Conservation (phyloP, 331 rosid species). For the Malus hybrid region DNA sequence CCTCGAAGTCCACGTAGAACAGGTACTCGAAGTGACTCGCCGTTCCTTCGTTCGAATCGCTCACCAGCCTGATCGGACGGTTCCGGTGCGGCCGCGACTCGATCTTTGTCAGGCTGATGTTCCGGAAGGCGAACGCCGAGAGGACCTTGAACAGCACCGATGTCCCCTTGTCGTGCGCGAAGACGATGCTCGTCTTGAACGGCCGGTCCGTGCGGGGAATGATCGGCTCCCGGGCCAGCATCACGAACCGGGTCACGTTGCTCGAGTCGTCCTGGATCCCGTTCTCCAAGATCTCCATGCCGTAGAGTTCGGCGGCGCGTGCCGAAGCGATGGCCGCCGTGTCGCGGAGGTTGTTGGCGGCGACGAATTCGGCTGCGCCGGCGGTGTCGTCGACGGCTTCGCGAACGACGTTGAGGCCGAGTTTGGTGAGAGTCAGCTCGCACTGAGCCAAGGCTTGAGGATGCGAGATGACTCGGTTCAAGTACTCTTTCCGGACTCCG, state of each 20-base stretch:
- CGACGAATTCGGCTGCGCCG: slow-evolving; percentile 71
- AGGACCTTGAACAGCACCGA: slow-evolving; percentile 81
- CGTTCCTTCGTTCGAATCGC: slow-evolving; percentile 75
- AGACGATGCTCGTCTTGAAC: slow-evolving; percentile 80
- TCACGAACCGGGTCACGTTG: slow-evolving; percentile 83
- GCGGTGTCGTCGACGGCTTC: slow-evolving; percentile 93
- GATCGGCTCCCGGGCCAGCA: slow-evolving; percentile 79
- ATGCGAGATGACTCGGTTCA: slow-evolving; percentile 78
- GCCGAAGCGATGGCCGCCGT: slow-evolving; percentile 81
- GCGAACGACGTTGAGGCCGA: slow-evolving; percentile 73
- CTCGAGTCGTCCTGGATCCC: slow-evolving; percentile 89
- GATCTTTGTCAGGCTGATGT: slow-evolving; percentile 80
- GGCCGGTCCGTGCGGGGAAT: slow-evolving; percentile 70
- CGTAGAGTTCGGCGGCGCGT: slow-evolving; percentile 77
- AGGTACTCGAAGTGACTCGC: slow-evolving; percentile 85
- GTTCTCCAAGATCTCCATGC: slow-evolving; percentile 50
- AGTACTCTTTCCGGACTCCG: slow-evolving; percentile 56
- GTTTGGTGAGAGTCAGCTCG: slow-evolving; percentile 64
- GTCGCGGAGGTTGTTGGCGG: slow-evolving; percentile 53
- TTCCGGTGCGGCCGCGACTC: slow-evolving; percentile 83
- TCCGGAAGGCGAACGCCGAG: slow-evolving; percentile 72
- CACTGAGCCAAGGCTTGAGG: slow-evolving; percentile 91
- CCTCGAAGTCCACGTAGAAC: slow-evolving; percentile 87
- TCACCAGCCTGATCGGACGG: slow-evolving; percentile 76
- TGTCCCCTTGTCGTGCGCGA: slow-evolving; percentile 86